These are phyloP conservation scores for Colletotrichum truncatum DNA, from an alignment of 2,329 filamentous ascomycete genomes.

Conservation along the genomic window DNA sequence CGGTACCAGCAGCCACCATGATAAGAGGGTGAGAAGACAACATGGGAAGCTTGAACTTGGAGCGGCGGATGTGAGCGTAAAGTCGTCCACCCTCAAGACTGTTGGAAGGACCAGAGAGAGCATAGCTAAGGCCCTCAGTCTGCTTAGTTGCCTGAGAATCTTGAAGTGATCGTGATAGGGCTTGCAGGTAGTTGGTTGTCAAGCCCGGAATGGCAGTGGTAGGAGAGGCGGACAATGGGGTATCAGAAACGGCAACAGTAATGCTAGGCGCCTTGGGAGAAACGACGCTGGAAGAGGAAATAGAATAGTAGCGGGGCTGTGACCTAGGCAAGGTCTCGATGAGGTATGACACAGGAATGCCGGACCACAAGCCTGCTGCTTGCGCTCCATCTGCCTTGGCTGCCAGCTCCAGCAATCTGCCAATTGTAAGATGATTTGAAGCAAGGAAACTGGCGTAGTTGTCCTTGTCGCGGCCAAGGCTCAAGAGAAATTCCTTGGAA, in stretches of 20 bases:
- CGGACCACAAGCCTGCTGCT: slow-evolving; percentile 30
- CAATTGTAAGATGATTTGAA: slow-evolving; percentile 38
- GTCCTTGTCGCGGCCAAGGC: slow-evolving; percentile 45
- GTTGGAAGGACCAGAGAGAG: slow-evolving; percentile 6
- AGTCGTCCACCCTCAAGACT: slow-evolving; percentile 37
- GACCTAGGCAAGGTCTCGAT: slow-evolving; percentile 65
- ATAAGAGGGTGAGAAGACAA: slow-evolving; percentile 53
- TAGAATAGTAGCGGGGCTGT: slow-evolving; percentile 69
- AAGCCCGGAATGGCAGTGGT: slow-evolving; percentile 36
- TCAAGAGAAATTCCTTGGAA: background rate
- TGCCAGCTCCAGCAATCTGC: slow-evolving; percentile 33
- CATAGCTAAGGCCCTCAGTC: background rate
- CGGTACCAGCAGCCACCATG: slow-evolving; percentile 60
- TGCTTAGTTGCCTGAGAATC: background rate
- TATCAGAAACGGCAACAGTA: slow-evolving; percentile 17
- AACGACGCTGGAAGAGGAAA: slow-evolving; percentile 62
- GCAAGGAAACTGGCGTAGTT: slow-evolving; percentile 31
- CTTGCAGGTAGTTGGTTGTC: slow-evolving; percentile 39
- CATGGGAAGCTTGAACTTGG: slow-evolving; percentile 52
- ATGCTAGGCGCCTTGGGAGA: slow-evolving; percentile 20
- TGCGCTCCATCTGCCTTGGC: slow-evolving; percentile 20
- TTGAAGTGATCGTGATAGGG: slow-evolving; percentile 9
- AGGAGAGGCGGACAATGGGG: slow-evolving; percentile 36
- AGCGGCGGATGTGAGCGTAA: slow-evolving; percentile 42
- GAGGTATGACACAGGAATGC: slow-evolving; percentile 56